These are phyloP conservation scores for Corynascus novoguineensis DNA, from an alignment of 495 filamentous ascomycete genomes.

Conservation along the genomic window DNA sequence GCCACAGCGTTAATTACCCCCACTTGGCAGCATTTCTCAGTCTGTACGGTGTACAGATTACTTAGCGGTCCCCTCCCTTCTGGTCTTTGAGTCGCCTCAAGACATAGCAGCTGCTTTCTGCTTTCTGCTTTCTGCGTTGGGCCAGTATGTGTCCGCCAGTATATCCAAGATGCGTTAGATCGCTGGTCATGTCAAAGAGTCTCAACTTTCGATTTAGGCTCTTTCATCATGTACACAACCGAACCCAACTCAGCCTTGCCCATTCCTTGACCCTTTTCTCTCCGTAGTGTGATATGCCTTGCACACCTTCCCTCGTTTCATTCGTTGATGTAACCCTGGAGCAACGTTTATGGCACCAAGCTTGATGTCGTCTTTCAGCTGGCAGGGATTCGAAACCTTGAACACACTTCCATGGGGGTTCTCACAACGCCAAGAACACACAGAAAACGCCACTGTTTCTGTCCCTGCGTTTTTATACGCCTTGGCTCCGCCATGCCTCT, in stretches of 20 bases:
- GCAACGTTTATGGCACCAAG: background rate
- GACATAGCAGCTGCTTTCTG: too few species aligned
- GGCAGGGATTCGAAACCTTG: slow-evolving; percentile 14
- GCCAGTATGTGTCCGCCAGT: too few species aligned
- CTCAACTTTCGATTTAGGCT: too few species aligned
- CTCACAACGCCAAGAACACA: slow-evolving; percentile 2
- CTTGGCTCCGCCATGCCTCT: slow-evolving; percentile 5
- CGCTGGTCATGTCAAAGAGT: too few species aligned
- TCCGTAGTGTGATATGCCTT: too few species aligned
- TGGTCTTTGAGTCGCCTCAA: too few species aligned
- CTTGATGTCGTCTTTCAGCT: slow-evolving; percentile 15
- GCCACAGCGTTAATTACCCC: background rate
- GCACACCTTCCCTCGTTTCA: background rate
- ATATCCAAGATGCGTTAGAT: too few species aligned
- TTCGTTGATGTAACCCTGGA: slow-evolving; percentile 6
- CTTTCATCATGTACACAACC: too few species aligned
- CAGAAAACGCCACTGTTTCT: background rate
- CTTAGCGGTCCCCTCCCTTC: too few species aligned
- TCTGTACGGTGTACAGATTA: too few species aligned
- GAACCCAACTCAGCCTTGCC: slow-evolving; percentile 15
- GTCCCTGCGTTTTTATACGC: background rate
- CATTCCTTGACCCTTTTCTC: slow-evolving; percentile 1
- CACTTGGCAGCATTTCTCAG: too few species aligned
- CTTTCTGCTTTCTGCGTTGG: too few species aligned
- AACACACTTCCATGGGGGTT: slow-evolving; percentile 3